Evolutionary conservation across 371 early-diverging fungal species (phyloP), one percentile per base, ranked within the genome.

Genomic region (Mycotypha africana): DNA sequence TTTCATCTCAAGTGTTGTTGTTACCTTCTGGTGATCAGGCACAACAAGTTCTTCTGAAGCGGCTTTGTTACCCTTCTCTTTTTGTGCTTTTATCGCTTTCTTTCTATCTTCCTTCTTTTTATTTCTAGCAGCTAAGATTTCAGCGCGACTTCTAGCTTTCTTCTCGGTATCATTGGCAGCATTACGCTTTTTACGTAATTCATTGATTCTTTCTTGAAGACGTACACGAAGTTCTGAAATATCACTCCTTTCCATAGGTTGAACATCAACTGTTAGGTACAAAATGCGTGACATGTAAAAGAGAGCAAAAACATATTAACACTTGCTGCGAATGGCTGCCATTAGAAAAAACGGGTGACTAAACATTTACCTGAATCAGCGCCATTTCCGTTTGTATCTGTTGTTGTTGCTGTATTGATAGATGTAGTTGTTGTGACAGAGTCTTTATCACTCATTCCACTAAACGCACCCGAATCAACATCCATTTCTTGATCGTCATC

Each of bases 101-200:
- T 76, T 74, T 55, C 79, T 62, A 45, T 82, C 82, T 61, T 83
- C 79, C 68, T 88, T 87, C 63, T 83, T 78, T 70, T 85, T 83
- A 56, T 79, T 61, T 51, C 93, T 84, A 55, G 77, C 82, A 52
- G 86, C 81, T 44, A 92, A 60, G 38, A 91, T 78, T 12, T 86
- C 88, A 40, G 82, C 86, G 16, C 91, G 75, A 38, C 84, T 82
- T 22, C 72, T 76, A 7, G 83, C 79, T 38, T 71, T 76, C 10
- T 62, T 44, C 17, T 53, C 46, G 33, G 47, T 70, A 31, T 54
- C 40, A 20, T 60, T 55, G 21, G 65, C 66, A 16, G 75, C 83
- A 48, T 84, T 82, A 42, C 91, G 80, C 47, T 82, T 83, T 45
- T 80, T 60, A 34, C 88, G 82, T 49, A 88, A 54, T 37, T 69